Evolutionary conservation across 2,329 filamentous ascomycete genomes (phyloP).

Genomic region (Zalaria obscura): DNA sequence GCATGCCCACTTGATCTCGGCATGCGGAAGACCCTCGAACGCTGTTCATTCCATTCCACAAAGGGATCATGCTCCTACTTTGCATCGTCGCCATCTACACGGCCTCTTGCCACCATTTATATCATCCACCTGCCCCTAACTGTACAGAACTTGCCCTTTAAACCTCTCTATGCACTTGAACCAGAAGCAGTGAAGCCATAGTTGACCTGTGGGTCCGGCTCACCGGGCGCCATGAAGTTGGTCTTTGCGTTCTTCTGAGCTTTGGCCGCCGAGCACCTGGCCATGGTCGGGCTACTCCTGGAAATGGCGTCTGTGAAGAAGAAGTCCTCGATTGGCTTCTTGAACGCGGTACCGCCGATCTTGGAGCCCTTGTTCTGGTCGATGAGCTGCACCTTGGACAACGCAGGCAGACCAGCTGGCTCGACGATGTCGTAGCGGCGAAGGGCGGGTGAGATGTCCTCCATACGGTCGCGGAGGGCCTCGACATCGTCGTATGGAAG

Average conservation of each 20-base stretch:
- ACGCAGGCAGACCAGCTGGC: slow-evolving; percentile 49
- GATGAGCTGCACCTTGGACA: slow-evolving; percentile 89
- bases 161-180: background rate
- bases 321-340: slow-evolving; percentile 85
- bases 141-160: too few relatives aligned
- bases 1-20: too few relatives aligned
- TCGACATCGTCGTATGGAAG: slow-evolving; percentile 91
- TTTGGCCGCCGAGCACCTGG: slow-evolving; percentile 89
- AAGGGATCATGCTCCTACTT: too few relatives aligned
- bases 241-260: slow-evolving; percentile 38
- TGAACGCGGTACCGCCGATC: slow-evolving; percentile 57
- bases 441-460: slow-evolving; percentile 82
- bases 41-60: too few relatives aligned
- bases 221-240: slow-evolving; percentile 37
- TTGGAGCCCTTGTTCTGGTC: slow-evolving; percentile 89
- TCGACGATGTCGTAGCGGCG: slow-evolving; percentile 86
- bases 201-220: slow-evolving; percentile 17
- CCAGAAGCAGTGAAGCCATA: slow-evolving; percentile 1
- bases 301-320: slow-evolving; percentile 97
- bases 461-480: slow-evolving; percentile 80
- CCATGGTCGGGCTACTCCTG: slow-evolving; percentile 96
- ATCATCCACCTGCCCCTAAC: too few relatives aligned
- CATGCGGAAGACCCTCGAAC: too few relatives aligned
- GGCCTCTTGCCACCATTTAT: too few relatives aligned
- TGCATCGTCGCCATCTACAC: too few relatives aligned